Evolutionary conservation across 768 basidiomycete species (phyloP).

Genomic region (Hysterangium stoloniferum): DNA sequence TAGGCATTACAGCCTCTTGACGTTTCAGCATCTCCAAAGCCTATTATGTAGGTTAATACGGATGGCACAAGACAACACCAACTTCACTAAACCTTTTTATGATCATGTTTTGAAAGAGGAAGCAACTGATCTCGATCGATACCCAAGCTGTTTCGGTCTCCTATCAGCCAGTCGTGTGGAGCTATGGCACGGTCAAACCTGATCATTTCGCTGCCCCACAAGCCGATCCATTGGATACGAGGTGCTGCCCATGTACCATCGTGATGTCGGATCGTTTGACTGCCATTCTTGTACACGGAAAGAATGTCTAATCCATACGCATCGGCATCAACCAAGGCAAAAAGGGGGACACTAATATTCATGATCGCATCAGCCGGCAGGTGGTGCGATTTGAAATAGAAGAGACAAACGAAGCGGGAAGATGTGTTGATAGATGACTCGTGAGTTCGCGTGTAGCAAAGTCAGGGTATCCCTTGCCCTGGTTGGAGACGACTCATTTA

Average conservation of each 20-base stretch:
- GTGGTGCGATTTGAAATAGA: background rate
- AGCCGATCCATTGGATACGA: slow-evolving; percentile 74
- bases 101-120: slow-evolving; percentile 62
- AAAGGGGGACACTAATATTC: slow-evolving; percentile 58
- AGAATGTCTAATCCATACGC: slow-evolving; percentile 90
- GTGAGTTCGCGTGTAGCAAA: slow-evolving; percentile 83
- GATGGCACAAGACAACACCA: background rate
- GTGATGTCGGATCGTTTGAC: slow-evolving; percentile 63
- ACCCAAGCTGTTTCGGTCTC: slow-evolving; percentile 40
- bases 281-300: slow-evolving; percentile 81
- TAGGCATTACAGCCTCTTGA: slow-evolving; percentile 35
- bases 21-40: slow-evolving; percentile 56
- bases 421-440: slow-evolving; percentile 56
- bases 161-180: background rate
- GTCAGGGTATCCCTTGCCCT: slow-evolving; percentile 99
- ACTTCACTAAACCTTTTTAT: slow-evolving; percentile 52
- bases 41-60: slow-evolving; percentile 28
- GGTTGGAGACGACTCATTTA: background rate
- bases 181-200: slow-evolving; percentile 35
- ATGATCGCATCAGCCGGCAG: background rate
- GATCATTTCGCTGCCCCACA: slow-evolving; percentile 60
- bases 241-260: slow-evolving; percentile 55
- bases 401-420: slow-evolving; percentile 47
- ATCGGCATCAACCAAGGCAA: slow-evolving; percentile 83
- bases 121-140: slow-evolving; percentile 55